Base-by-base conservation (phyloP, 768 basidiomycete genomes). In the Naganishia vaughanmartiniae region DNA sequence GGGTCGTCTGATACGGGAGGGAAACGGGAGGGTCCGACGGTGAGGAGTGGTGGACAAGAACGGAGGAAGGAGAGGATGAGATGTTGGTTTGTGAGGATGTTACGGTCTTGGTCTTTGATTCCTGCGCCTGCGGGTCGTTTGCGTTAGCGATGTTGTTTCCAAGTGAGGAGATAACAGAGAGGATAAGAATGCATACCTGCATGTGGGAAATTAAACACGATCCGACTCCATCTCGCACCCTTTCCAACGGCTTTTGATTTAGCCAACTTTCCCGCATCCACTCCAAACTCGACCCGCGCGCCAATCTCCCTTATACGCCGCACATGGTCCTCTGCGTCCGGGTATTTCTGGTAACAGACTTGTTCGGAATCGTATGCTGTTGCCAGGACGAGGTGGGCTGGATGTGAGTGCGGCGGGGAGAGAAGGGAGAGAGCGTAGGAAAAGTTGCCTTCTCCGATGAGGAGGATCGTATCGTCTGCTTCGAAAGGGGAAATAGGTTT, bases 181-280 rank as follows among this genome's bases (percentile, higher is more conserved):
- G 58, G 15, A 1, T 34, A 39, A 36, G 7, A 71, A 28, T 57
- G 56, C 87, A 73, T 76, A 91, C 94, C 94, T 76, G 90, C 90
- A 83, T 98, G 95, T 70, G 95, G 95, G 78, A 97, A 98, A 79
- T 98, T 96, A 89, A 92, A 97, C 9, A 91, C 87, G 69, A 97
- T 86, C 72, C 86, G 87, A 81, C 70, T 92, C 89, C 86, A 89
- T 90, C 67, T 82, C 85, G 33, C 53, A 30, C 15, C 54, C 54
- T 21, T 65, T 46, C 75, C 46, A 26, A 51, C 17, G 24, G 65
- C 53, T 53, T 30, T 66, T 72, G 83, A 80, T 72, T 85, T 89
- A 66, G 89, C 89, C 39, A 98, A 81, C 68, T 83, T 85, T 9
- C 89, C 89, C n/a, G 89, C 95, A 78, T 98, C 95, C 24, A 96